A percentile compares a stretch with the other conserved stretches of the same genome.
Evolutionary conservation across 129 eudicot genomes (phyloP).

Genomic region (Flaveria bidentis): DNA sequence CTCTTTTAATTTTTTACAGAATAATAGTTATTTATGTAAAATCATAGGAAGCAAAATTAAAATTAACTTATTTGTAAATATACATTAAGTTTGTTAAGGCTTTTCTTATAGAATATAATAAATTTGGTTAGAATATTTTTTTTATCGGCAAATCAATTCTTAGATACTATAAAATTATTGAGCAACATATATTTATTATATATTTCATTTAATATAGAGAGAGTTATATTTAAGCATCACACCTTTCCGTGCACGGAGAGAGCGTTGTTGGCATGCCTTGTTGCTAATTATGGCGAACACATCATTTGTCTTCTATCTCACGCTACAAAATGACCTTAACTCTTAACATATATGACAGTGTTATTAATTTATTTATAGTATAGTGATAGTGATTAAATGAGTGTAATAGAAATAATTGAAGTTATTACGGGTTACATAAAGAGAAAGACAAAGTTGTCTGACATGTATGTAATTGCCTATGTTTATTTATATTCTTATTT

Average conservation of each 20-base stretch:
- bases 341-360: neutral
- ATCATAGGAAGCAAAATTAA: too few relatives aligned
- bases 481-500: neutral
- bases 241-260: conserved; percentile 40
- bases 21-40: too few relatives aligned
- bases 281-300: conserved; percentile 12
- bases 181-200: too few relatives aligned
- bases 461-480: neutral
- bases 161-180: too few relatives aligned
- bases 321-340: conserved; percentile 12
- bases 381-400: neutral
- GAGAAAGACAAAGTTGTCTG: neutral
- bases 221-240: conserved; percentile 18
- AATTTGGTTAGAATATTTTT: too few relatives aligned
- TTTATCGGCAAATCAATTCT: too few relatives aligned
- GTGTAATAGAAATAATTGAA: neutral
- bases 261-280: conserved; percentile 34
- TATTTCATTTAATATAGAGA: neutral
- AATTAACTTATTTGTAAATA: too few relatives aligned
- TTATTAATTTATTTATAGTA: neutral
- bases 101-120: too few relatives aligned
- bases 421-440: neutral
- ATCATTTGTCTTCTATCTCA: conserved; percentile 27
- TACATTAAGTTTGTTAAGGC: too few relatives aligned
- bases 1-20: too few relatives aligned